Conservation (phyloP, 768 basidiomycete genomes). For the Auricularia auricula-judae region DNA sequence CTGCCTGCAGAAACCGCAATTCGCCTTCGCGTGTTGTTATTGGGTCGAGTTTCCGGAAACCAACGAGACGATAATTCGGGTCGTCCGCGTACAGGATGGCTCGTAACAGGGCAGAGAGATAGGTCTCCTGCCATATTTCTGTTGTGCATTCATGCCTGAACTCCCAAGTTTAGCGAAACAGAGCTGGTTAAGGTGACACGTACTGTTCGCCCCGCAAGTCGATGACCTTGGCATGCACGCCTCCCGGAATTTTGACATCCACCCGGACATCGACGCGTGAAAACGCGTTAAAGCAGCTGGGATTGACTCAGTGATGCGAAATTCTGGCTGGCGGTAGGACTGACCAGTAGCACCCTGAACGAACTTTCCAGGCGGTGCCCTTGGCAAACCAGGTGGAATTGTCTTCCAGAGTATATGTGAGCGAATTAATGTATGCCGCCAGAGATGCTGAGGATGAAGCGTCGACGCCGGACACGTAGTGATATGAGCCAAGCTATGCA, state of each 20-base stretch:
- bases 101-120: slow-evolving; percentile 83
- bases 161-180: background rate
- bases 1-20: slow-evolving; percentile 78
- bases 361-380: slow-evolving; percentile 77
- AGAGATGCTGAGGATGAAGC: slow-evolving; percentile 95
- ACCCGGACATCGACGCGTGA: slow-evolving; percentile 93
- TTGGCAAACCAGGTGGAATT: slow-evolving; percentile 87
- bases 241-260: slow-evolving; percentile 97
- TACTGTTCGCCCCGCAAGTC: slow-evolving; percentile 92
- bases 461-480: slow-evolving; percentile 97
- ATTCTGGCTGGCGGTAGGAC: background rate
- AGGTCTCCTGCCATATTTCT: slow-evolving; percentile 96
- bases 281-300: slow-evolving; percentile 95
- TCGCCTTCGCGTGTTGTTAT: slow-evolving; percentile 85
- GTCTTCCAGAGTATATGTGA: slow-evolving; percentile 94
- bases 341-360: slow-evolving; percentile 87
- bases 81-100: slow-evolving; percentile 96
- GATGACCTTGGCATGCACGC: slow-evolving; percentile 87
- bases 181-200: slow-evolving; percentile 17
- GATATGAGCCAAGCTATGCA: slow-evolving; percentile 82
- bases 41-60: slow-evolving; percentile 91
- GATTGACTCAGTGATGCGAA: background rate
- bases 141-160: slow-evolving; percentile 77
- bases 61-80: slow-evolving; percentile 79
- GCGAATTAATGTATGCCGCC: slow-evolving; percentile 95